Conservation (phyloP, 345 rosid genomes). For the Bruguiera gymnorhiza region DNA sequence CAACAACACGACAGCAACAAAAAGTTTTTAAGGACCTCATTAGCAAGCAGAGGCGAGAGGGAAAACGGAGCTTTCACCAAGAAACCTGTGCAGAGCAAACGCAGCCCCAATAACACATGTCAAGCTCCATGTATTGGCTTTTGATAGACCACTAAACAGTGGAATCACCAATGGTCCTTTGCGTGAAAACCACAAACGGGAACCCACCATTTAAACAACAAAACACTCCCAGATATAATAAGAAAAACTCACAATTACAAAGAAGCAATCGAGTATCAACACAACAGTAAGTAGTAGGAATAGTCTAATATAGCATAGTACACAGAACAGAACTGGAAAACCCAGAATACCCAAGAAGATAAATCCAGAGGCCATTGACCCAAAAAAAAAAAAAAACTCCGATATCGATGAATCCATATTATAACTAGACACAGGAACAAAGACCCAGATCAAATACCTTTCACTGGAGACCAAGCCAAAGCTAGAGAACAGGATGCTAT, state of each 20-base stretch:
- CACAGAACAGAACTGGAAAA: no score
- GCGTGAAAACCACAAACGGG: no score
- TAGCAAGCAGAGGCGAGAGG: slow-evolving; percentile 3
- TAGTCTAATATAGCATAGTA: neutral
- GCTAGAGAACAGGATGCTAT: no score
- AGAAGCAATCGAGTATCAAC: neutral
- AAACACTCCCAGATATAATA: slow-evolving; percentile 25
- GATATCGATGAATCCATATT: neutral
- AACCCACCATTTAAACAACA: slow-evolving; percentile 23
- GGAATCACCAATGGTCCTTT: neutral
- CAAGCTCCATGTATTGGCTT: neutral
- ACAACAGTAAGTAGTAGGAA: neutral
- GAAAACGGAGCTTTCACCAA: neutral
- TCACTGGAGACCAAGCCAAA: slow-evolving; percentile 19
- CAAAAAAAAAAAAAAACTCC: neutral
- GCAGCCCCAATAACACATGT: neutral
- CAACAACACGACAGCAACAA: slow-evolving; percentile 1
- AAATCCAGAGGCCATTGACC: slow-evolving; percentile 8
- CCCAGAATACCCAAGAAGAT: neutral
- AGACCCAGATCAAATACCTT: slow-evolving; percentile 42
- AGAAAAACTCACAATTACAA: neutral
- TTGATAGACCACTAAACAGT: slow-evolving; percentile 2
- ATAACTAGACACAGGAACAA: neutral
- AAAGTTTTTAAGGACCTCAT: slow-evolving; percentile 12
- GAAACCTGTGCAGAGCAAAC: neutral